phyloP scores from a whole-genome alignment of 176 grass and related monocot genomes.

The Rhipidocladum racemiflorum region DNA sequence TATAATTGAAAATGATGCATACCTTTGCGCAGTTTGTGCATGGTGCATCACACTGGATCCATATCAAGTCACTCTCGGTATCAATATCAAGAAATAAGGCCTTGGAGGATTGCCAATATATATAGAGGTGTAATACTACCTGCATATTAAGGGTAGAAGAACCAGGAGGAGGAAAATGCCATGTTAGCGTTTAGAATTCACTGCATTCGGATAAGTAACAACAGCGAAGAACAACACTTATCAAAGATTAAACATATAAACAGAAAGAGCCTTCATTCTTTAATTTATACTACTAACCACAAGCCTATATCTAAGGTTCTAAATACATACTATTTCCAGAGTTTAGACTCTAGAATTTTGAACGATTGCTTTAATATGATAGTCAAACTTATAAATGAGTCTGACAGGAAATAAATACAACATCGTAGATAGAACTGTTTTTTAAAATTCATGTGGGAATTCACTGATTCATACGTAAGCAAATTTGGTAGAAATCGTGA shows the following conservation, averaged over 20 bases:
- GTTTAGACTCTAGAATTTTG: neutral
- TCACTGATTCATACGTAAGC: neutral
- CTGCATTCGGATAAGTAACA: neutral
- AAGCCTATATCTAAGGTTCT: neutral
- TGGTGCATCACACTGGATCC: slow-evolving; percentile 84
- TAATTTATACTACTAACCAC: neutral
- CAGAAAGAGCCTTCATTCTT: neutral
- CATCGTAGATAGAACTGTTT: neutral
- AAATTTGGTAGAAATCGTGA: no score
- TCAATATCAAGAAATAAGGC: slow-evolving; percentile 86
- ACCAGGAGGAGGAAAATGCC: neutral
- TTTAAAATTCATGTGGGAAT: neutral
- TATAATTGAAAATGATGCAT: neutral
- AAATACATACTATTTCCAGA: neutral
- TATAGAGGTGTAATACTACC: slow-evolving; percentile 78
- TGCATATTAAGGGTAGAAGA: slow-evolving; percentile 44
- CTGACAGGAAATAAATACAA: neutral
- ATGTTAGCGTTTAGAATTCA: slow-evolving; percentile 15
- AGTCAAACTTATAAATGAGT: neutral
- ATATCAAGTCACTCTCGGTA: slow-evolving; percentile 73
- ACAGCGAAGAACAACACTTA: neutral
- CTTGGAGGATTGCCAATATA: slow-evolving; percentile 71
- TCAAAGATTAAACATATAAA: no score
- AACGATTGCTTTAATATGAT: neutral
- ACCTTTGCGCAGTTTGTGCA: slow-evolving; percentile 85